These are phyloP conservation scores for Talaromyces amestolkiae DNA, from an alignment of 2,329 filamentous ascomycete genomes.

Conservation along the genomic window DNA sequence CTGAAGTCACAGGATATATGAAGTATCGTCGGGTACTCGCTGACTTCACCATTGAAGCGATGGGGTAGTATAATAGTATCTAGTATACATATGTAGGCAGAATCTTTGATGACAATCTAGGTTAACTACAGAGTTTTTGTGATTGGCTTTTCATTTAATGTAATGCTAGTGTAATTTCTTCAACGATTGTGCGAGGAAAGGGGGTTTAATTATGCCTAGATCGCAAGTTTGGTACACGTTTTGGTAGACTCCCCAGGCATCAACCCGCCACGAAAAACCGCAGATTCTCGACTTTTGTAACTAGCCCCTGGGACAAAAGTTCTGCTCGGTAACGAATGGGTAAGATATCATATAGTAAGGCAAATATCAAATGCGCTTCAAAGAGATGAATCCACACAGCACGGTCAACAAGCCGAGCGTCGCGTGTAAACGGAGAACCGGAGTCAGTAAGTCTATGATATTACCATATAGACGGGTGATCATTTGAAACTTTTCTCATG, in stretches of 20 bases:
- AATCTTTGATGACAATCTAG: neutral
- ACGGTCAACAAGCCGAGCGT: neutral
- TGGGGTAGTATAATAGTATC: neutral
- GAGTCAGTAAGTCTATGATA: no score
- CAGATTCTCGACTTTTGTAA: neutral
- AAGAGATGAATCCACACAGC: neutral
- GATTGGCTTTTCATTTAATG: neutral
- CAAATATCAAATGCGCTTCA: neutral
- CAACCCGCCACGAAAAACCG: neutral
- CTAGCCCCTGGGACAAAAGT: neutral
- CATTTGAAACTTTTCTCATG: no score
- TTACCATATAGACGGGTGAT: no score
- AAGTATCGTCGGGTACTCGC: neutral
- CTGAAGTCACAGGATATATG: neutral
- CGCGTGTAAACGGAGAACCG: neutral
- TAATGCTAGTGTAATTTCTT: neutral
- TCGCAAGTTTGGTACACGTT: neutral
- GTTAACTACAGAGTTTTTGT: neutral
- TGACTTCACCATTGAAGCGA: neutral
- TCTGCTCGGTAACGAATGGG: neutral
- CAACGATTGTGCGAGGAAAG: neutral
- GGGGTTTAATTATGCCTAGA: neutral
- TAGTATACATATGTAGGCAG: neutral
- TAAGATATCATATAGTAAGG: neutral
- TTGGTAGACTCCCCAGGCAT: neutral